Evolutionary conservation across 2,329 filamentous ascomycete species (phyloP).

Genomic region (Zasmidium cellare): DNA sequence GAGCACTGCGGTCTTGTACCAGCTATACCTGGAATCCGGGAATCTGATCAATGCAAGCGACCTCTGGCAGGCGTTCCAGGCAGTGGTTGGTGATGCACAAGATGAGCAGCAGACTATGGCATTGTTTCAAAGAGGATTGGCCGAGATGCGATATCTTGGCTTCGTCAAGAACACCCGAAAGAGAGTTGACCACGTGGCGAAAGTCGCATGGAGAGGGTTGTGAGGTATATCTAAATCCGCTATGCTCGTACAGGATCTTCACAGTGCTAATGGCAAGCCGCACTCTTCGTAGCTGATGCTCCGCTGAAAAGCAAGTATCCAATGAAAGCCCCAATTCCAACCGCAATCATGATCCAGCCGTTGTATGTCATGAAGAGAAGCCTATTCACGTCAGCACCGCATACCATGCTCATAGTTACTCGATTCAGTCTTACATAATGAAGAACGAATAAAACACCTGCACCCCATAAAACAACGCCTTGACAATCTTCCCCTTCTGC

Average conservation of each 20-base stretch:
- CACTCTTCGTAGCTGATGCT: constrained; percentile 73
- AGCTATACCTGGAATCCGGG: constrained; percentile 76
- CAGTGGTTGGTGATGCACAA: constrained; percentile 54
- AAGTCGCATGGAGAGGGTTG: constrained; percentile 77
- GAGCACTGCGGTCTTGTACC: constrained; percentile 72
- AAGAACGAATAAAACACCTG: constrained; percentile 99
- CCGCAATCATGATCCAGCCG: constrained; percentile 92
- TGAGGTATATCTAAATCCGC: constrained; percentile 34
- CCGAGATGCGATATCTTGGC: constrained; percentile 81
- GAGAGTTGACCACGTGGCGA: constrained; percentile 88
- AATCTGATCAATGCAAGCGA: constrained; percentile 76
- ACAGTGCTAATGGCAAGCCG: constrained; percentile 75
- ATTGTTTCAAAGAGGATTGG: constrained; percentile 80
- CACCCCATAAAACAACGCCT: constrained; percentile 80
- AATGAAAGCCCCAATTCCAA: constrained; percentile 82
- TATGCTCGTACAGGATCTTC: not conserved
- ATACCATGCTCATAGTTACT: too few species aligned
- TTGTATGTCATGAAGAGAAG: constrained; percentile 99
- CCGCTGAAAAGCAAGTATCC: constrained; percentile 83
- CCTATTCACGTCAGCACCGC: constrained; percentile 54
- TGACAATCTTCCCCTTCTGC: constrained; percentile 72
- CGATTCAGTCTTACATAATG: constrained; percentile 79
- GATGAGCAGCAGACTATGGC: constrained; percentile 51
- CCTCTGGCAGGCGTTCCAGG: constrained; percentile 74
- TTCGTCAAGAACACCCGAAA: constrained; percentile 87